Evolutionary conservation across 169 alveolate species (phyloP), one percentile per base, ranked within the genome.

Genomic region (Eimeria zaria): DNA sequence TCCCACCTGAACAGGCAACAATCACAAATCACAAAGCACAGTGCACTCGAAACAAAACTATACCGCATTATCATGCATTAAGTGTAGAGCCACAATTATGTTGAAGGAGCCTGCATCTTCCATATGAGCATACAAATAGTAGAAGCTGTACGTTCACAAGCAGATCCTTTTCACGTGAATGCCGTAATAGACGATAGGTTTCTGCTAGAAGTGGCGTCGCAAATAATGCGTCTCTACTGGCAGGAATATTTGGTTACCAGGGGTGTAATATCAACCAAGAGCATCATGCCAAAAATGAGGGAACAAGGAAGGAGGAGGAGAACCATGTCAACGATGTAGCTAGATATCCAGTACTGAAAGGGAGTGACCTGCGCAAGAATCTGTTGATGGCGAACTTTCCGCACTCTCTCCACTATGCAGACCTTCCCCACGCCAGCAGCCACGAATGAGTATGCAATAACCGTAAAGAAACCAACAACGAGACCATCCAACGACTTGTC

Each of bases 361-460:
- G 93, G 93, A 39, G 93, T 62, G 64, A 87, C 93, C 64, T 71
- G 74, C 3, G 81, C 78, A 58, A 87, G 93, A 39, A 87, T 62
- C 81, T 87, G 93, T 71, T 87, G 93, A 27, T 87, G 93, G 5
- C 93, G 78, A 24, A 87, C 93, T 33, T 62, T 87, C 58, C 93
- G 80, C 53, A 87, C 93, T 44, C 93, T 58, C 93, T 87, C 93
- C 27, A 87, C 67, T 48, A 87, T 87, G 81, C 93, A 87, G n/a
- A 62, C 81, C 48, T 87, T 87, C 44, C 93, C 93, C n/a, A 87
- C 81, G 36, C 93, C 81, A 20, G 93, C 93, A 8, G 81, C 93
- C 64, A 87, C 93, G 60, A 87, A 87, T 5, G 93, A 87, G 16
- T 87, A 87, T 39, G 93, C 93, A 36, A 87, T 87, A 36, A 87